These are phyloP conservation scores for Sugiyamaella chiloensis DNA, from an alignment of 805 yeast species.

Conservation along the genomic window DNA sequence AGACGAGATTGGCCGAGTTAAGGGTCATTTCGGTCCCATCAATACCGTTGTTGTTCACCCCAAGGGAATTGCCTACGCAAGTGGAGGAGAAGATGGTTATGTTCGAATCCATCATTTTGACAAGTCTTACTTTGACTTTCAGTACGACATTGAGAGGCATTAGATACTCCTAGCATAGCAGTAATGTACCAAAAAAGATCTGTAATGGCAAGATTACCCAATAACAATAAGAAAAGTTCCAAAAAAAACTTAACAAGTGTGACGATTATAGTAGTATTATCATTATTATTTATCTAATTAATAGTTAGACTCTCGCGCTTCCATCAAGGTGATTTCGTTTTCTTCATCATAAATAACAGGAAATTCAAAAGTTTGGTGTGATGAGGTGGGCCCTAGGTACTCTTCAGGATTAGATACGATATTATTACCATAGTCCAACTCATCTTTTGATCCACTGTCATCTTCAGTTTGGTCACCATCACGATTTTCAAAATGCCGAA, in stretches of 20 bases:
- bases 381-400: too few species aligned
- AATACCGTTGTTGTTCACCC: slow-evolving; percentile 94
- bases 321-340: slow-evolving; percentile 11
- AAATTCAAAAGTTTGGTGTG: slow-evolving; percentile 1
- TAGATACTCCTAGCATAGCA: too few species aligned
- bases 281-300: too few species aligned
- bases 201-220: too few species aligned
- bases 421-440: too few species aligned
- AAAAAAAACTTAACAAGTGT: not conserved
- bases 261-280: not conserved
- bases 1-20: slow-evolving; percentile 95
- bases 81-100: slow-evolving; percentile 98
- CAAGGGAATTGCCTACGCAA: slow-evolving; percentile 86
- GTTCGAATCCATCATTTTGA: slow-evolving; percentile 93
- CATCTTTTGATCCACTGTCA: too few species aligned
- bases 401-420: too few species aligned
- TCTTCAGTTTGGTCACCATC: slow-evolving; percentile 3
- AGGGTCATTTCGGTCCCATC: slow-evolving; percentile 99
- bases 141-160: slow-evolving; percentile 71
- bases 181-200: too few species aligned
- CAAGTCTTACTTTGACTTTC: slow-evolving; percentile 87
- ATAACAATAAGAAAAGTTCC: too few species aligned
- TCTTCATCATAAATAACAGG: slow-evolving; percentile 13
- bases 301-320: too few species aligned
- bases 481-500: not conserved